These are phyloP conservation scores for Fusarium clavum DNA, from an alignment of 2,329 filamentous ascomycete genomes.

Conservation along the genomic window DNA sequence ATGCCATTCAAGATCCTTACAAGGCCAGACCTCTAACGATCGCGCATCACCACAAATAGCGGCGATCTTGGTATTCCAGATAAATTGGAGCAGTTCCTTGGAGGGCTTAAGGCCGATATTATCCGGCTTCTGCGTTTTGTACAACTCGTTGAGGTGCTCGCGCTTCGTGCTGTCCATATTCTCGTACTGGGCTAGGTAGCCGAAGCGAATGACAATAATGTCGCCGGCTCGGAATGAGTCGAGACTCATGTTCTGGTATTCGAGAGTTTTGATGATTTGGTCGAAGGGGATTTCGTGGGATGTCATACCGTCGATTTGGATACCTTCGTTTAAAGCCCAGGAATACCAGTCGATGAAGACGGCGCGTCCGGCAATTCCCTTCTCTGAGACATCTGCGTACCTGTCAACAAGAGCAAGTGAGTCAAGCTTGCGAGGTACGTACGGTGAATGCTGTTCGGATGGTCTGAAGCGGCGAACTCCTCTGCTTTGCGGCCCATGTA, in stretches of 20 bases:
- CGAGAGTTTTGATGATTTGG: slow-evolving; percentile 23
- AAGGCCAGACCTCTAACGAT: slow-evolving; percentile 56
- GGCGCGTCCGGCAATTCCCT: slow-evolving; percentile 30
- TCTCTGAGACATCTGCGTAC: slow-evolving; percentile 13
- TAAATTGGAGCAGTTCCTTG: slow-evolving; percentile 52
- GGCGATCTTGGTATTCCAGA: slow-evolving; percentile 57
- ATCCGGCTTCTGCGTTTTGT: slow-evolving; percentile 23
- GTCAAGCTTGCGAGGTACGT: fast-evolving
- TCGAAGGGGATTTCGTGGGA: slow-evolving; percentile 34
- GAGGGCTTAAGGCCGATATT: slow-evolving; percentile 54
- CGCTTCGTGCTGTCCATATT: slow-evolving; percentile 22
- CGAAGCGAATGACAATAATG: slow-evolving; percentile 37
- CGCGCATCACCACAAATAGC: slow-evolving; percentile 57
- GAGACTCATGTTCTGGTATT: slow-evolving; percentile 20
- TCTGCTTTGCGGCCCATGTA: slow-evolving; percentile 42
- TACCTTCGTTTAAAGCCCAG: slow-evolving; percentile 18
- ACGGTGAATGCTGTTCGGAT: slow-evolving; percentile 44
- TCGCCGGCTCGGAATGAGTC: slow-evolving; percentile 20
- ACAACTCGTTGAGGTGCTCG: slow-evolving; percentile 26
- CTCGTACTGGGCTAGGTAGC: slow-evolving; percentile 40
- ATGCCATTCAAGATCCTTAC: slow-evolving; percentile 36
- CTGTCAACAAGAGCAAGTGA: background rate
- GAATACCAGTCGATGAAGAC: slow-evolving; percentile 39
- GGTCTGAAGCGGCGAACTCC: slow-evolving; percentile 30
- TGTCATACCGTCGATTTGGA: slow-evolving; percentile 30